These are phyloP conservation scores for Cornus controversa DNA, from an alignment of 148 eudicot species.

Conservation along the genomic window DNA sequence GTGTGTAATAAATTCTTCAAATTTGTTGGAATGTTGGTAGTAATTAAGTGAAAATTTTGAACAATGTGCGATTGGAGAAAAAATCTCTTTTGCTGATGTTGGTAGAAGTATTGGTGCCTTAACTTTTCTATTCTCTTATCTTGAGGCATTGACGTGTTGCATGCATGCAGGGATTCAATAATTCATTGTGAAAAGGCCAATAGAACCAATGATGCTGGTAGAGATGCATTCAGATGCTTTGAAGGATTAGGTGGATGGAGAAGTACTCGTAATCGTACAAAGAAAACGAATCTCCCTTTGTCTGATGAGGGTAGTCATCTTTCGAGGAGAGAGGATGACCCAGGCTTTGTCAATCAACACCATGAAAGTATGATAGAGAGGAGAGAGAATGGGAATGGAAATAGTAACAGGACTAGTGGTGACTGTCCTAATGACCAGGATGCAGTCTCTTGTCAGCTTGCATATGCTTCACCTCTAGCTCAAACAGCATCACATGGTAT, in stretches of 20 bases:
- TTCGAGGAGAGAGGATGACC: slow-evolving; percentile 4
- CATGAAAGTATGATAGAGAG: slow-evolving; percentile 9
- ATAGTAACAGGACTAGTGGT: slow-evolving; percentile 4
- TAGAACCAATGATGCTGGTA: slow-evolving; percentile 20
- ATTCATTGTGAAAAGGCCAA: slow-evolving; percentile 11
- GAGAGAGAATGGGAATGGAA: slow-evolving; percentile 23
- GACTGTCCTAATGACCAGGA: slow-evolving; percentile 13
- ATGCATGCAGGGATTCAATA: slow-evolving; percentile 17
- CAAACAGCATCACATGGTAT: slow-evolving; percentile 8
- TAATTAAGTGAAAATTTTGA: not conserved
- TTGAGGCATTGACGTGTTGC: not conserved
- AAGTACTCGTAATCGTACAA: slow-evolving; percentile 36
- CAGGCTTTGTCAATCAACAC: slow-evolving; percentile 15
- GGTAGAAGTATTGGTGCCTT: not conserved
- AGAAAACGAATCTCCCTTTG: slow-evolving; percentile 14
- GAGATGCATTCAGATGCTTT: slow-evolving; percentile 22
- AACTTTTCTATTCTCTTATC: not conserved
- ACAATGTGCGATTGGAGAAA: not conserved
- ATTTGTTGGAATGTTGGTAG: not conserved
- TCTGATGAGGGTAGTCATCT: slow-evolving; percentile 22
- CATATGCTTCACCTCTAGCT: slow-evolving; percentile 12
- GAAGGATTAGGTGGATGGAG: slow-evolving; percentile 45
- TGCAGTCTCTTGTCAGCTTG: slow-evolving; percentile 14
- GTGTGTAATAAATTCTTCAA: too few species aligned
- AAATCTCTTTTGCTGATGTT: not conserved